A percentile compares a stretch with the other conserved stretches of the same genome.
phyloP scores from a whole-genome alignment of 768 basidiomycete genomes.

The Naganishia kalamii region DNA sequence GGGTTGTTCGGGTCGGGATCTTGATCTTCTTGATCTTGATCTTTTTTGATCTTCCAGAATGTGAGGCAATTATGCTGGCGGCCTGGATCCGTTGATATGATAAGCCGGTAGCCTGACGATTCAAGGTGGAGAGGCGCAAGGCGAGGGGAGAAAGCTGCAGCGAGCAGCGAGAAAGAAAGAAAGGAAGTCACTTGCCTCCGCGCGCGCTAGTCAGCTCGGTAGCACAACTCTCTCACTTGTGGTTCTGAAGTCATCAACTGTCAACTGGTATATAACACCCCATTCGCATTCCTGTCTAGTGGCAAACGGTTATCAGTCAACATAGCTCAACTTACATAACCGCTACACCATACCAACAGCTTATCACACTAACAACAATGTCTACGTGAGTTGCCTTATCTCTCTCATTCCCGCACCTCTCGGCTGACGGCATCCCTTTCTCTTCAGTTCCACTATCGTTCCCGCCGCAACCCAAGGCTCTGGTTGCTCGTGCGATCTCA shows the following conservation, averaged over 20 bases:
- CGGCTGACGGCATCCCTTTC: neutral
- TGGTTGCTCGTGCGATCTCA: neutral
- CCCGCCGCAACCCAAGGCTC: conserved; percentile 8
- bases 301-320: no score
- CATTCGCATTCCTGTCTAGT: no score
- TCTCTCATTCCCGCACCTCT: neutral
- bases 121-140: no score
- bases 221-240: no score
- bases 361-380: neutral
- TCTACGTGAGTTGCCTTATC: neutral
- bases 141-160: no score
- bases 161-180: no score
- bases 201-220: no score
- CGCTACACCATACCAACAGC: neutral
- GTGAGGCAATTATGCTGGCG: conserved; percentile 1
- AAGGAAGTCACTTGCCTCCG: no score
- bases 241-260: neutral
- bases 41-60: neutral
- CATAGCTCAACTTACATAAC: neutral
- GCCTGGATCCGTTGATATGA: neutral
- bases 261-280: no score
- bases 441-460: neutral
- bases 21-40: neutral
- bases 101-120: no score
- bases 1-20: no score